Evolutionary conservation across 2,329 filamentous ascomycete species (phyloP), one percentile per base, ranked within the genome.

Genomic region (Tolypocladium album): DNA sequence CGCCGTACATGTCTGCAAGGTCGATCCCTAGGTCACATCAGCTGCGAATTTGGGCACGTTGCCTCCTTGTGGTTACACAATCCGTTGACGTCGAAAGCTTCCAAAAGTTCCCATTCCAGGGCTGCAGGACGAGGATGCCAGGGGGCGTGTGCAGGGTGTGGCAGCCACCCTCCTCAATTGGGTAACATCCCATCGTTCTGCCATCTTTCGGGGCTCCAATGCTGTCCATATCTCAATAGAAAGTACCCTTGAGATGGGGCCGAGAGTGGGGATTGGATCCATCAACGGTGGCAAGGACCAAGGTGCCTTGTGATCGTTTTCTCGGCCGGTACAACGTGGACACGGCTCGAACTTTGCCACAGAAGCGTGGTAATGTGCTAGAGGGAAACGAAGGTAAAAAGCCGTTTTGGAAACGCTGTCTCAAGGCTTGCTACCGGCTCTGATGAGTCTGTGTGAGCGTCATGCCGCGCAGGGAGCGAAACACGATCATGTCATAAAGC

Each of bases 61-160:
- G 53, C 43, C n/a, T 57, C 47, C 47, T 31, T 20, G 31, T 22
- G 58, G 55, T 57, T 42, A 31, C 53, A 60, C 53, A 20, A 34
- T 17, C 53, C 31, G 20, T 52, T 24, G 55, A 36, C 58, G 27
- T 50, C 20, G 34, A 53, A 60, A 36, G 53, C 55, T 36, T 39
- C 58, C 58, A 60, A 60, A 60, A 57, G 55, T 60, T 52, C 58
- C 58, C 52, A 34, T 43, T 38, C 50, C 40, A 56, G 20, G 31
- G 52, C 40, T 56, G 58, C 52, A 59, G 43, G 3, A 11, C 36
- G 12, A 12, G 12, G 9, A 24, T 22, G 56, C 42, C 31, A 22
- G 36, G 50, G 50, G 31, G 50, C 31, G 50, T 53, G 50, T 36
- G 13, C 7, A 15, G 50, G 31, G 31, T 20, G 31, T 53, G 50